Conservation (phyloP, 1,284 basidiomycete species). For the Apiotrichum akiyoshidainum region DNA sequence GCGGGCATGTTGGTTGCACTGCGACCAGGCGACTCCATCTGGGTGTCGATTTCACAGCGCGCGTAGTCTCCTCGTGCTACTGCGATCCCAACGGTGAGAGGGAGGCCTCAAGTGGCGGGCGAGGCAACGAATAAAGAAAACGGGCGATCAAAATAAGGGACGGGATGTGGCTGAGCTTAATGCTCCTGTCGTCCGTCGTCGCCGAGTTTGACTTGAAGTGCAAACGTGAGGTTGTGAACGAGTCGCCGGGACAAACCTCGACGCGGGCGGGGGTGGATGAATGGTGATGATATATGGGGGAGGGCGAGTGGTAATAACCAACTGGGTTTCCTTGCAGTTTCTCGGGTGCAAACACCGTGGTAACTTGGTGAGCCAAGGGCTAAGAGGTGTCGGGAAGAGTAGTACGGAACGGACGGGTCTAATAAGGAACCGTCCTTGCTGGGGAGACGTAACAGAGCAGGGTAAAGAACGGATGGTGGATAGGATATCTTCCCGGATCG, state of each 20-base stretch:
- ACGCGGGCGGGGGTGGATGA: too few species aligned
- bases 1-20: background rate
- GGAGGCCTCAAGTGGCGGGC: too few species aligned
- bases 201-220: too few species aligned
- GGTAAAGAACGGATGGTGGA: background rate
- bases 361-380: background rate
- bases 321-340: background rate
- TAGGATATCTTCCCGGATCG: background rate
- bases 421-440: background rate
- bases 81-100: background rate
- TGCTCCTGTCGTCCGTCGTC: too few species aligned
- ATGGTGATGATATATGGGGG: too few species aligned
- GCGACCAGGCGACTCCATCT: conserved; percentile 3
- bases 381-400: background rate
- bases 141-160: too few species aligned
- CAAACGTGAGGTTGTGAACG: too few species aligned
- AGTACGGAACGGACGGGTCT: background rate
- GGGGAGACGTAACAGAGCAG: background rate
- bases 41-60: background rate
- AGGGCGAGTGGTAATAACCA: too few species aligned
- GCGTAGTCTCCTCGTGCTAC: background rate
- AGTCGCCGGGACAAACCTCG: too few species aligned
- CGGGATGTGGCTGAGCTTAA: too few species aligned
- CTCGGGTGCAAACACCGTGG: background rate
- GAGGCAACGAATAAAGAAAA: too few species aligned